Base-by-base conservation (phyloP, 2,329 filamentous ascomycete genomes). In the Colletotrichum incanum region DNA sequence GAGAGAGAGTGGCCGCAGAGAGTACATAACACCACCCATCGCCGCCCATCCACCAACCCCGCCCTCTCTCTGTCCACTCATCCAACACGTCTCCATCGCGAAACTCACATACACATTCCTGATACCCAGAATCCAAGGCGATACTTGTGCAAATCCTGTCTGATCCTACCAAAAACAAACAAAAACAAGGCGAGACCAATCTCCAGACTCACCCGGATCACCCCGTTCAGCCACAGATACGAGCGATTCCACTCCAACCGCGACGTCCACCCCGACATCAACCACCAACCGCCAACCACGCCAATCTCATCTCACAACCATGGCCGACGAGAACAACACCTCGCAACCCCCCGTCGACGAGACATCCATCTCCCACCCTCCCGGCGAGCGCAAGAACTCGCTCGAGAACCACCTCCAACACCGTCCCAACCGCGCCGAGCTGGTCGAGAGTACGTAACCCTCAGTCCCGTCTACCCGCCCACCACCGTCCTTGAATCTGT, bases 381-480 rank as follows among this genome's bases (percentile, higher is more conserved):
- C 80, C 64, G 79, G 71, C 49, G 84, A 80, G 52, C 87, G 90
- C 77, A 90, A 89, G 80, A 91, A 94, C 85, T 94, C 92, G 5
- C 87, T 95, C 16, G 92, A 94, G 82, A 90, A 91, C 77, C 90
- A 93, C 78, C 86, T 94, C 65, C 89, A 91, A 80, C 90, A 91
- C 77, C 93, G 94, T 50, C 93, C 93, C 31, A 90, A 94, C 28
- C 91, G 93, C 69, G 89, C 94, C 45, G 91, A 94, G 78, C 87
- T 98, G 28, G 86, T 98, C 74, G 93, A 96, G 80, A 93, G 93
- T 95, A 85, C 74, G 90, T 83, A n/a, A 11, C 41, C 28, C 34
- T 31, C 23, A 28, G 3, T 28, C 26, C 23, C 14, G 2, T 18
- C 8, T 34, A 14, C 55, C 52, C 28, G 7, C 28, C n/a, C 28